A percentile compares a stretch with the other conserved stretches of the same genome.
These are phyloP conservation scores for Cavenderia fasciculata DNA, from an alignment of 78 protist genomes.

Conservation along the genomic window DNA sequence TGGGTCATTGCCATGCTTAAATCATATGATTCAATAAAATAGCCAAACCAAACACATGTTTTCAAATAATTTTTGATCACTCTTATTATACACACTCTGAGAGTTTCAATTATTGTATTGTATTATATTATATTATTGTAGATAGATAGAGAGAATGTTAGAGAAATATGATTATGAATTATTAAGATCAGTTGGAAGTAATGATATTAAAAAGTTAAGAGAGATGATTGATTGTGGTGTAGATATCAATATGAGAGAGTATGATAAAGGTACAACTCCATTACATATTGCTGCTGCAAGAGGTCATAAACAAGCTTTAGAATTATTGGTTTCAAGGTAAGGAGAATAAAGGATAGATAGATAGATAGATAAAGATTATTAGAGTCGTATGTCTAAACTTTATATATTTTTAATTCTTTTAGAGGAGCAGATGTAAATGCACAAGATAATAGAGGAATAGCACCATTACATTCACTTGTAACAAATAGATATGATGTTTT, in stretches of 20 bases:
- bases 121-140: too few relatives aligned
- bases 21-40: too few relatives aligned
- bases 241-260: slow-evolving; percentile 67
- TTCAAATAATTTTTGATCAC: too few relatives aligned
- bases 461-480: slow-evolving; percentile 64
- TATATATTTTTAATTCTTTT: too few relatives aligned
- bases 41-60: too few relatives aligned
- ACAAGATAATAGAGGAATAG: slow-evolving; percentile 57
- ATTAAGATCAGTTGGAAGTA: slow-evolving; percentile 34
- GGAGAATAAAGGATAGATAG: too few relatives aligned
- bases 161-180: slow-evolving; percentile 71
- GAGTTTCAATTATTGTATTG: too few relatives aligned
- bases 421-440: slow-evolving; percentile 61
- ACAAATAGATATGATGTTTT: slow-evolving; percentile 50
- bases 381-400: too few relatives aligned
- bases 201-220: slow-evolving; percentile 54
- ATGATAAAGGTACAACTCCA: slow-evolving; percentile 66
- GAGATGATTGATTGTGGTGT: slow-evolving; percentile 70
- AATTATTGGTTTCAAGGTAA: slow-evolving; percentile 52
- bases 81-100: too few relatives aligned
- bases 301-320: slow-evolving; percentile 58
- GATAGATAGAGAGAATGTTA: too few relatives aligned
- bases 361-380: too few relatives aligned
- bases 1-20: too few relatives aligned
- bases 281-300: slow-evolving; percentile 65